Percentiles rank a stretch among this genome's conserved stretches.
phyloP scores from a whole-genome alignment of 179 eudicot genomes.

The Spinacia oleracea region DNA sequence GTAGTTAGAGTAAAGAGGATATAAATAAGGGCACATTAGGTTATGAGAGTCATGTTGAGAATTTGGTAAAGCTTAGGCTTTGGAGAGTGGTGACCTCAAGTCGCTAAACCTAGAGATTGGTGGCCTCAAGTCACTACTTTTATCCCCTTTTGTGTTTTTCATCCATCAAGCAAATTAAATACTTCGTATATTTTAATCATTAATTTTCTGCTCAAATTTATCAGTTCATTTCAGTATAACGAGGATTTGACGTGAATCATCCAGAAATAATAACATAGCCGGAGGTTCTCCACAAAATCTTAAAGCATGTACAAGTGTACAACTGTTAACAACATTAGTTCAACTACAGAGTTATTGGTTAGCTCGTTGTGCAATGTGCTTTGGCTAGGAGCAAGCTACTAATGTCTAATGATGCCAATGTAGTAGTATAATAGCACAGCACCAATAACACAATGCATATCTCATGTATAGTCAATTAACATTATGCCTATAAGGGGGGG shows the following conservation, averaged over 20 bases:
- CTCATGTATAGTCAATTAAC: neutral
- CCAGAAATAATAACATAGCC: neutral
- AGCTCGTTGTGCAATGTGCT: neutral
- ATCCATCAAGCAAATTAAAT: too few relatives aligned
- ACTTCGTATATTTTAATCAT: too few relatives aligned
- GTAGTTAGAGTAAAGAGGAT: too few relatives aligned
- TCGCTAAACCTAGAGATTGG: too few relatives aligned
- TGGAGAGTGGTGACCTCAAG: too few relatives aligned
- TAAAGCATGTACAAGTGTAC: neutral
- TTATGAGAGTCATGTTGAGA: too few relatives aligned
- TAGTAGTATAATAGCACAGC: neutral
- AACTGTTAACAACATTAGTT: neutral
- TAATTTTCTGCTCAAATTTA: too few relatives aligned
- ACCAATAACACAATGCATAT: constrained; percentile 5
- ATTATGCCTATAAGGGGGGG: neutral
- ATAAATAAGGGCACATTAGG: too few relatives aligned
- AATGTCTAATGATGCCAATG: neutral
- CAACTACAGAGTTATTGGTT: neutral
- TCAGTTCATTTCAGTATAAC: too few relatives aligned
- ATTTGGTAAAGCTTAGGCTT: too few relatives aligned
- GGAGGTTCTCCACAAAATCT: neutral
- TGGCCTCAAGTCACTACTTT: too few relatives aligned
- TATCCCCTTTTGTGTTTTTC: too few relatives aligned
- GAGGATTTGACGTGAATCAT: neutral
- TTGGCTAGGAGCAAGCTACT: constrained; percentile 1